phyloP scores from a whole-genome alignment of 352 stramenopile genomes.

The Phytophthora cajani region DNA sequence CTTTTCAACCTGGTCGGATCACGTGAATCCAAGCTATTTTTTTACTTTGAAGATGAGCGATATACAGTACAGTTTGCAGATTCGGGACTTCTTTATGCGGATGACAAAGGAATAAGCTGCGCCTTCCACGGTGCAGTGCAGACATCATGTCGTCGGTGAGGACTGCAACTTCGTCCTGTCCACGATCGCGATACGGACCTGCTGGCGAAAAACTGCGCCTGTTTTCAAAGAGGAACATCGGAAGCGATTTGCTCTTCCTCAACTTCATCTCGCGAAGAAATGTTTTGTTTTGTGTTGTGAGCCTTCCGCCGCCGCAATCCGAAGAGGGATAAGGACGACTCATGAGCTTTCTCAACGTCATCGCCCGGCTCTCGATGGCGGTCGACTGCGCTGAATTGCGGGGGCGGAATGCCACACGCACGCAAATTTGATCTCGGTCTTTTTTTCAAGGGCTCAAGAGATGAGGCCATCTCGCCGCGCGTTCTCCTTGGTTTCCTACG shows the following conservation, averaged over 20 bases:
- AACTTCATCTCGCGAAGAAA: slow-evolving; percentile 30
- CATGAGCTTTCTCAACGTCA: slow-evolving; percentile 7
- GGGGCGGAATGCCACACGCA: slow-evolving; percentile 7
- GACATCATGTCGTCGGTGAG: slow-evolving; percentile 16
- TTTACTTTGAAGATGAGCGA: neutral
- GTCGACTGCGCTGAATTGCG: slow-evolving; percentile 11
- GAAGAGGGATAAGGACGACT: too few species aligned
- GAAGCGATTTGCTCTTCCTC: slow-evolving; percentile 23
- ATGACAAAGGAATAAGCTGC: slow-evolving; percentile 15
- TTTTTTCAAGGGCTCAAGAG: slow-evolving; percentile 26
- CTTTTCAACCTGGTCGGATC: slow-evolving; percentile 9
- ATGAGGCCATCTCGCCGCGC: slow-evolving; percentile 18
- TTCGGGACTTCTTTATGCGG: neutral
- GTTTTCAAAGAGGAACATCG: slow-evolving; percentile 23
- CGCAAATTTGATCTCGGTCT: slow-evolving; percentile 5
- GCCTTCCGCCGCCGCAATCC: neutral
- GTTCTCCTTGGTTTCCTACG: too few species aligned
- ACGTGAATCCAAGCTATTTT: slow-evolving; percentile 3
- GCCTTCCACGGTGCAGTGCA: slow-evolving; percentile 8
- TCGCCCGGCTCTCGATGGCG: slow-evolving; percentile 16
- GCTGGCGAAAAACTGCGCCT: slow-evolving; percentile 29
- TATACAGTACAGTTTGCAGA: neutral
- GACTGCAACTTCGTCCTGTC: slow-evolving; percentile 8
- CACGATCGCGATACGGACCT: slow-evolving; percentile 28
- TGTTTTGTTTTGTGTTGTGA: slow-evolving; percentile 2